A percentile compares a stretch with the other conserved stretches of the same genome.
Conservation (phyloP, 2,329 filamentous ascomycete species). For the Sporothrix pseudoabietina region DNA sequence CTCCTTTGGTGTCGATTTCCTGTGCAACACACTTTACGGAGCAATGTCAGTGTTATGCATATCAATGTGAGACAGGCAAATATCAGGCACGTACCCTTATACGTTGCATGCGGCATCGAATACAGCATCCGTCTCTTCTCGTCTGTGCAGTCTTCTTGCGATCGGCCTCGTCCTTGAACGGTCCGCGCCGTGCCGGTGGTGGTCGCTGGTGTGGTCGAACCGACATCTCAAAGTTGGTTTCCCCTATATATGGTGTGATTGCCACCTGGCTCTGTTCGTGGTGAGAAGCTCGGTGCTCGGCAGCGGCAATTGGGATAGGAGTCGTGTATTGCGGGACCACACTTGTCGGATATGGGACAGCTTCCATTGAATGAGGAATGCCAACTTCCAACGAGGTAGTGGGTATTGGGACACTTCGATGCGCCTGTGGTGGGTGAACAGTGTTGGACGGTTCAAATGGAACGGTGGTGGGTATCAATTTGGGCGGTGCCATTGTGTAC, state of each 20-base stretch:
- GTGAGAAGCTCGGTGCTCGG: slow-evolving; percentile 1
- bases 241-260: slow-evolving; percentile 13
- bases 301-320: neutral
- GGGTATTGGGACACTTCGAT: neutral
- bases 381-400: neutral
- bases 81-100: slow-evolving; percentile 54
- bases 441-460: neutral
- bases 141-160: slow-evolving; percentile 60
- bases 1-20: slow-evolving; percentile 49
- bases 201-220: slow-evolving; percentile 39
- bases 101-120: slow-evolving; percentile 63
- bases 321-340: neutral
- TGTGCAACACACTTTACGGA: slow-evolving; percentile 53
- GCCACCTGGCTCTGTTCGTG: neutral
- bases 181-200: slow-evolving; percentile 50
- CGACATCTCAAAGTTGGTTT: slow-evolving; percentile 41
- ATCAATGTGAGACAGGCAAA: neutral
- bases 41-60: slow-evolving; percentile 36
- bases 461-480: neutral
- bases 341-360: neutral
- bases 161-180: slow-evolving; percentile 56
- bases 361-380: neutral
- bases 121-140: slow-evolving; percentile 60
- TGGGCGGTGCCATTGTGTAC: neutral
- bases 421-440: neutral